These are phyloP conservation scores for Ceratocystis diversiconidia DNA, from an alignment of 2,329 filamentous ascomycete species.

Conservation along the genomic window DNA sequence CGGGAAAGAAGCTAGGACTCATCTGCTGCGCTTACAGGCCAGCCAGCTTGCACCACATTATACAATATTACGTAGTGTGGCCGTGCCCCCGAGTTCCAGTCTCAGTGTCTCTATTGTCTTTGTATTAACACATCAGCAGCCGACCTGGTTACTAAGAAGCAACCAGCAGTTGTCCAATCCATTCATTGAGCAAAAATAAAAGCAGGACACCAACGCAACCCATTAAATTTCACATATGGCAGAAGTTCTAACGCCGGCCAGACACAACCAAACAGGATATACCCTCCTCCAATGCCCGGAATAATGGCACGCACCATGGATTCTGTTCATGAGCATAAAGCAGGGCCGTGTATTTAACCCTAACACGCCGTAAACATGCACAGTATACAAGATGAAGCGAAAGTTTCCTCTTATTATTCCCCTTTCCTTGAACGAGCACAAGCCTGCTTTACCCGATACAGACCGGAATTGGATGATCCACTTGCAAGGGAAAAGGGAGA, in stretches of 20 bases:
- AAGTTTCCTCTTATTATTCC: neutral
- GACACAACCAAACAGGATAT: no score
- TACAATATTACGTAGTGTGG: no score
- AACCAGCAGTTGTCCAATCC: no score
- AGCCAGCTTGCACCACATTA: neutral
- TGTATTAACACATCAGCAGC: neutral
- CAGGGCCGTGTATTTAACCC: neutral
- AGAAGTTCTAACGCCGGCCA: no score
- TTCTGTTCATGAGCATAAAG: neutral
- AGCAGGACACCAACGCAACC: no score
- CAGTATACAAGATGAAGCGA: neutral
- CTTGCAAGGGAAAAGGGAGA: neutral
- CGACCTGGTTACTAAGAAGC: no score
- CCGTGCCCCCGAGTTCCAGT: neutral
- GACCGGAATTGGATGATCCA: neutral
- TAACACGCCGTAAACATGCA: neutral
- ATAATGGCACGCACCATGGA: no score
- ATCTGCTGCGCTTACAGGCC: neutral
- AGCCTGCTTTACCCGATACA: neutral
- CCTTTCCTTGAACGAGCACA: neutral
- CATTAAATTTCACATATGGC: no score
- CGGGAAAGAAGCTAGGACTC: no score
- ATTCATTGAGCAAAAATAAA: no score
- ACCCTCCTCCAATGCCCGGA: no score
- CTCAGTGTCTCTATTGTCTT: neutral